A percentile compares a stretch with the other conserved stretches of the same genome.
Evolutionary conservation across 148 eudicot genomes (phyloP).

Genomic region (Limonium bicolor): DNA sequence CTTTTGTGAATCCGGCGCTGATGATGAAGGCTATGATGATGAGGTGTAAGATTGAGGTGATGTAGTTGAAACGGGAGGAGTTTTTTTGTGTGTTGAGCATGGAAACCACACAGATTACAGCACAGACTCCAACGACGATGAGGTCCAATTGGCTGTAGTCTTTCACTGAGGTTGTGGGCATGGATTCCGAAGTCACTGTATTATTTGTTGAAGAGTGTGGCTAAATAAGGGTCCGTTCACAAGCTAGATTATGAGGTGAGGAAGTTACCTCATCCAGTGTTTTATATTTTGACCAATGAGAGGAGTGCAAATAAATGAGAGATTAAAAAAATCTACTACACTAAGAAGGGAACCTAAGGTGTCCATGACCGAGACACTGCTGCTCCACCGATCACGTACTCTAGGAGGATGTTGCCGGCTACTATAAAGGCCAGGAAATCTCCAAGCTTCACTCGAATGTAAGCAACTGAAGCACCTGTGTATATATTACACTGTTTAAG

Average conservation of each 20-base stretch:
- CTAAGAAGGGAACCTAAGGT: too few relatives aligned
- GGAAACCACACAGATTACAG: constrained; percentile 19
- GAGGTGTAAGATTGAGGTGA: constrained; percentile 25
- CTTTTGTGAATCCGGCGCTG: constrained; percentile 21
- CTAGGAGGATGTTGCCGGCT: constrained; percentile 43
- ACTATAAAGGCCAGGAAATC: constrained; percentile 38
- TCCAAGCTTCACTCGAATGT: constrained; percentile 37
- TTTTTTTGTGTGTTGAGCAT: constrained; percentile 23
- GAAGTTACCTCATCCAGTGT: too few relatives aligned
- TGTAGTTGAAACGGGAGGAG: constrained; percentile 26
- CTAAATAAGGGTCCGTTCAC: too few relatives aligned
- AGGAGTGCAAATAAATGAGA: too few relatives aligned
- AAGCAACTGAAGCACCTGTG: constrained; percentile 48
- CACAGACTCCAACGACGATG: constrained; percentile 19
- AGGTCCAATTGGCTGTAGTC: constrained; percentile 34
- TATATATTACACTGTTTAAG: too few relatives aligned
- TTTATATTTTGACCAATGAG: too few relatives aligned
- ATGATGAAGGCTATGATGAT: constrained; percentile 23
- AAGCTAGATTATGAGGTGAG: too few relatives aligned
- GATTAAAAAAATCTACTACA: too few relatives aligned
- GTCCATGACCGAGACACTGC: constrained; percentile 68
- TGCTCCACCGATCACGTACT: constrained; percentile 45
- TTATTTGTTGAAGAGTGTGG: constrained; percentile 34
- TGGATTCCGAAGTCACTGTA: constrained; percentile 24
- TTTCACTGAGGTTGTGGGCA: constrained; percentile 8